These are phyloP conservation scores for Waitea zeae DNA, from an alignment of 1,284 basidiomycete genomes.

Conservation along the genomic window DNA sequence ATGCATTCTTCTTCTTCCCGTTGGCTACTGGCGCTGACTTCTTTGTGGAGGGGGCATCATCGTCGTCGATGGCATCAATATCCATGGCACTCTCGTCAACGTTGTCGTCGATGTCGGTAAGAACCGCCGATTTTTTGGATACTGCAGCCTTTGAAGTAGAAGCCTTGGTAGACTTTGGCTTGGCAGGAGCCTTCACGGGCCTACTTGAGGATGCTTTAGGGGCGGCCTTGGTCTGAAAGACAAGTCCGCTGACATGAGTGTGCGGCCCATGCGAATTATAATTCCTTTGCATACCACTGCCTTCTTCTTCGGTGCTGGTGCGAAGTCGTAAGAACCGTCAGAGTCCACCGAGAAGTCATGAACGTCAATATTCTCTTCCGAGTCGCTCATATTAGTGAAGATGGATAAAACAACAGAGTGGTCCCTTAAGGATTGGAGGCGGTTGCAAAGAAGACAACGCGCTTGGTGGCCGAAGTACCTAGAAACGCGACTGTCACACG, in stretches of 20 bases:
- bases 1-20: slow-evolving; percentile 62
- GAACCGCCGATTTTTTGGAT: slow-evolving; percentile 27
- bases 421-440: too few species aligned
- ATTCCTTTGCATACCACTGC: slow-evolving; percentile 15
- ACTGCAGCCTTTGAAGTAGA: slow-evolving; percentile 25
- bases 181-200: slow-evolving; percentile 21
- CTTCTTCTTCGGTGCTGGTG: slow-evolving; percentile 11
- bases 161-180: slow-evolving; percentile 49
- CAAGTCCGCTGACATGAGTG: too few species aligned
- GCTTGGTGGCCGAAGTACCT: too few species aligned
- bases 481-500: too few species aligned
- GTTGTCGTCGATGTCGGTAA: slow-evolving; percentile 18
- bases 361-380: slow-evolving; percentile 8
- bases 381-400: slow-evolving; percentile 7
- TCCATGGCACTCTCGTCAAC: slow-evolving; percentile 18
- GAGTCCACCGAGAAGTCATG: slow-evolving; percentile 11
- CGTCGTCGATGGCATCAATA: slow-evolving; percentile 26
- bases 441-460: too few species aligned
- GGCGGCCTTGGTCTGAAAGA: slow-evolving; percentile 18
- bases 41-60: slow-evolving; percentile 17
- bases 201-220: slow-evolving; percentile 23
- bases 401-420: too few species aligned
- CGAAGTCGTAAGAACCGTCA: slow-evolving; percentile 13
- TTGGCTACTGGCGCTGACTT: slow-evolving; percentile 15
- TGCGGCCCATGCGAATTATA: slow-evolving; percentile 8